These are phyloP conservation scores for Chrysanthemum seticuspe DNA, from an alignment of 129 eudicot genomes.

Conservation along the genomic window DNA sequence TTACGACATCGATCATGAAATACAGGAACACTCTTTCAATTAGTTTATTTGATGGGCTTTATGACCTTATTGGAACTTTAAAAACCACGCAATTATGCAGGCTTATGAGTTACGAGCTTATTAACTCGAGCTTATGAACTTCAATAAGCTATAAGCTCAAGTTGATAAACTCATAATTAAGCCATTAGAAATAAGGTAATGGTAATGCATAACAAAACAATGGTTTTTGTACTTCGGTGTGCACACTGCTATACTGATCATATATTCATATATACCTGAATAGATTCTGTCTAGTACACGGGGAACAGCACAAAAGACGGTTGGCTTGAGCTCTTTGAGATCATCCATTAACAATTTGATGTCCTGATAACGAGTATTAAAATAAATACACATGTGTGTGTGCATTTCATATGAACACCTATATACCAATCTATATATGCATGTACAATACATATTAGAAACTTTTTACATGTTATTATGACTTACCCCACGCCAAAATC, in stretches of 20 bases:
- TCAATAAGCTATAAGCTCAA: too few relatives aligned
- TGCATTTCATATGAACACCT: background rate
- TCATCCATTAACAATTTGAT: constrained; percentile 72
- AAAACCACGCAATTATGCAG: too few relatives aligned
- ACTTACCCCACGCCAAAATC: constrained; percentile 97
- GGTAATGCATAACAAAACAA: background rate
- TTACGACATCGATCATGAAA: too few relatives aligned
- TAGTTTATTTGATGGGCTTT: too few relatives aligned
- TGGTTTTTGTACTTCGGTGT: background rate
- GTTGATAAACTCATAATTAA: too few relatives aligned
- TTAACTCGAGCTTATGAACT: too few relatives aligned
- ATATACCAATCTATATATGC: background rate
- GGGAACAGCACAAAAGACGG: constrained; percentile 86
- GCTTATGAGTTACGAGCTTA: too few relatives aligned
- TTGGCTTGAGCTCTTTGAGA: constrained; percentile 83
- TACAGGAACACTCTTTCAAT: too few relatives aligned
- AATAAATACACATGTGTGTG: background rate
- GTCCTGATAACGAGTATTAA: constrained; percentile 48
- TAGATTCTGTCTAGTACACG: constrained; percentile 90
- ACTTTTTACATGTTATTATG: background rate
- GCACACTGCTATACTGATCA: background rate
- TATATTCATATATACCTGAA: constrained; percentile 49
- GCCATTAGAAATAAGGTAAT: too few relatives aligned
- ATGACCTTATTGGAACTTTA: too few relatives aligned
- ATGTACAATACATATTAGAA: background rate